Evolutionary conservation across 2,329 filamentous ascomycete species (phyloP).

Genomic region (Xylariaceae sp.): DNA sequence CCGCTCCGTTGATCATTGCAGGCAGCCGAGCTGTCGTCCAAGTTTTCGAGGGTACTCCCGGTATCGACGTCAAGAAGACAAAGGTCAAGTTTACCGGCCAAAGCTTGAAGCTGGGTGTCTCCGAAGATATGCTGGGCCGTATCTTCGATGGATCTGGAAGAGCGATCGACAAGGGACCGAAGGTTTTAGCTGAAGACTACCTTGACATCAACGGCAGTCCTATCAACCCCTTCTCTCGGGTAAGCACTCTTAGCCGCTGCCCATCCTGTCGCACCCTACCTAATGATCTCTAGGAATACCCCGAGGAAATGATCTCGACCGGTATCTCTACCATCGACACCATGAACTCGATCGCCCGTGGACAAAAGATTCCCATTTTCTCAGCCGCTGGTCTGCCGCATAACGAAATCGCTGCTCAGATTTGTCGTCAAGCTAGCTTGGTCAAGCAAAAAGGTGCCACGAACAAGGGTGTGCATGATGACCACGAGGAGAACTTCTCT

Average conservation of each 20-base stretch:
- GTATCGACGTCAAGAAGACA: conserved; percentile 99
- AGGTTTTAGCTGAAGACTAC: conserved; percentile 96
- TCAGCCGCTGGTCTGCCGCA: conserved; percentile 96
- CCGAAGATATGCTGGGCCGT: conserved; percentile 98
- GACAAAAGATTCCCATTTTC: conserved; percentile 99
- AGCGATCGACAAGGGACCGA: conserved; percentile 97
- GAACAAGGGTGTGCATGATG: conserved; percentile 94
- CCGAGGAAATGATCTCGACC: conserved; percentile 99
- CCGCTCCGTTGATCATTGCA: conserved; percentile 33
- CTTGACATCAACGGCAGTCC: conserved; percentile 98
- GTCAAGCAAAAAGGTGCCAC: conserved; percentile 73
- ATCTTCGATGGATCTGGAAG: conserved; percentile 98
- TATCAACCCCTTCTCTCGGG: conserved; percentile 96
- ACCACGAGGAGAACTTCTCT: conserved; percentile 98
- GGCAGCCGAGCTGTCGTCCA: conserved; percentile 93
- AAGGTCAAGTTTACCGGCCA: conserved; percentile 96
- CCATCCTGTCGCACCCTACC: conserved; percentile 1
- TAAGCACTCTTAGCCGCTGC: conserved; percentile 40
- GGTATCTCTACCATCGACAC: conserved; percentile 99
- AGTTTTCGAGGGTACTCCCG: conserved; percentile 95
- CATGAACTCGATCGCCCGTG: conserved; percentile 97
- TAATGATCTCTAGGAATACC: conserved; percentile 67
- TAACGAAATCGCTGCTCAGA: conserved; percentile 98
- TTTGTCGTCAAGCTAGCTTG: conserved; percentile 93
- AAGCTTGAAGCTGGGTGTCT: conserved; percentile 97